These are phyloP conservation scores for Panicum virgatum DNA, from an alignment of 202 grass and related monocot genomes.

Conservation along the genomic window DNA sequence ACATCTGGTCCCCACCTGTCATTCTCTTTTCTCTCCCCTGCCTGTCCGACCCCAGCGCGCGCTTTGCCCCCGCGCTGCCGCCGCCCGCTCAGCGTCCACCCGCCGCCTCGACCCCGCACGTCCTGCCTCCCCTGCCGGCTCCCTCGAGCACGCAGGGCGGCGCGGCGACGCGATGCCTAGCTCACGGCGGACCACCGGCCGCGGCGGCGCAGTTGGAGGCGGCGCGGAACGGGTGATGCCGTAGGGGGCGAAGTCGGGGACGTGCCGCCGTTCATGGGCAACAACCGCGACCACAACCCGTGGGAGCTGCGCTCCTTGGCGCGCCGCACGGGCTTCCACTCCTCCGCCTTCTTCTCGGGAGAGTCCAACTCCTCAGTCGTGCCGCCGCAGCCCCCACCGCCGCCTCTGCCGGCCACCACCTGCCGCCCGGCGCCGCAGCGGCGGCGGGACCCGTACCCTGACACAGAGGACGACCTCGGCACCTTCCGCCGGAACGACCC, in stretches of 20 bases:
- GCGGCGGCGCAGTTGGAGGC: no score
- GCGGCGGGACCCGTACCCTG: not conserved
- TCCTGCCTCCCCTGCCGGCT: no score
- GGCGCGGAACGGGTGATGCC: not conserved
- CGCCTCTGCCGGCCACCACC: conserved; percentile 3
- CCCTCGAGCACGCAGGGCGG: not conserved
- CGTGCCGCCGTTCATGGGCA: conserved; percentile 74
- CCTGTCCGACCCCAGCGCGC: no score
- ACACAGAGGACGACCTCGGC: not conserved
- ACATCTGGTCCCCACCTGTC: no score
- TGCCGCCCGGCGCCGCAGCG: conserved; percentile 24
- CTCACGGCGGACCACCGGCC: conserved; percentile 48
- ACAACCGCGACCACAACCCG: conserved; percentile 78
- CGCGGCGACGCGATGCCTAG: conserved; percentile 43
- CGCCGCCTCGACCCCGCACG: no score
- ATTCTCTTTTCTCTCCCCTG: no score
- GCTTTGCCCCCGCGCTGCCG: no score
- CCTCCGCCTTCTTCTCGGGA: conserved; percentile 61
- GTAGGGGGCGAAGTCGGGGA: not conserved
- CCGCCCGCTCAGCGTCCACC: no score
- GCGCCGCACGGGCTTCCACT: conserved; percentile 78
- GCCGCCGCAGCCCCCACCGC: no score
- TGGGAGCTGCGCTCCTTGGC: conserved; percentile 79
- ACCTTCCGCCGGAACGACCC: conserved; percentile 78
- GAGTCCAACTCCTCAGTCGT: conserved; percentile 45